Percentiles rank a stretch among this genome's conserved stretches.
Conservation (phyloP, 805 yeast genomes). For the Yarrowia phangngaensis region DNA sequence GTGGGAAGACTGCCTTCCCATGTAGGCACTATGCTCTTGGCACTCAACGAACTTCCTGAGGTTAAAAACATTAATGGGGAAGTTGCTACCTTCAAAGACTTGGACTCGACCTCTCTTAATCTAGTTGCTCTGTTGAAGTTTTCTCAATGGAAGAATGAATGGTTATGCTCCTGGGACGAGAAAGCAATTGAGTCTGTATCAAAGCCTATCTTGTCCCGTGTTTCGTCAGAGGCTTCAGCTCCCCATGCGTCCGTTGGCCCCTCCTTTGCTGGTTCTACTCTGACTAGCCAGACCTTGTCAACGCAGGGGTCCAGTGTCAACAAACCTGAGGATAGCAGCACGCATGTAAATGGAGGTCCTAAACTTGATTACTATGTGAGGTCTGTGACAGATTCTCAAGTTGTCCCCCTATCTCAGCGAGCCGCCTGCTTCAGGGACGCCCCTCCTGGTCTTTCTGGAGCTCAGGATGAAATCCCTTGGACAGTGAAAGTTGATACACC, state of each 20-base stretch:
- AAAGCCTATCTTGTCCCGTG: not conserved
- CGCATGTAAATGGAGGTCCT: too few relatives aligned
- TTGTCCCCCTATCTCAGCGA: not conserved
- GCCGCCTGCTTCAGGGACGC: constrained; percentile 14
- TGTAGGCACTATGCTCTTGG: constrained; percentile 8
- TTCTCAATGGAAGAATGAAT: constrained; percentile 18
- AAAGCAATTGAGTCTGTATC: constrained; percentile 1
- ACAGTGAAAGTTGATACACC: constrained; percentile 13
- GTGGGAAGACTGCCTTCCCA: constrained; percentile 4
- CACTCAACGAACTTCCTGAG: constrained; percentile 8
- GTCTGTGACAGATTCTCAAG: too few relatives aligned
- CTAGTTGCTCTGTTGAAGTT: constrained; percentile 7
- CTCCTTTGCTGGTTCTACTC: too few relatives aligned
- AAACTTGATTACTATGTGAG: too few relatives aligned
- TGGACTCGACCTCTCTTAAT: not conserved
- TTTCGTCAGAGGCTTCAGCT: not conserved
- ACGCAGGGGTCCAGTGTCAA: too few relatives aligned
- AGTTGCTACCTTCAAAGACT: not conserved
- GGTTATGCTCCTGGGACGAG: constrained; percentile 18
- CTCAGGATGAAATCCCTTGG: constrained; percentile 21
- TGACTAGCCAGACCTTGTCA: too few relatives aligned
- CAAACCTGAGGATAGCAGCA: too few relatives aligned
- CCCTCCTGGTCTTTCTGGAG: constrained; percentile 18
- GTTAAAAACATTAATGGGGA: constrained; percentile 10
- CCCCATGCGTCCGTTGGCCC: too few relatives aligned